phyloP scores from a whole-genome alignment of 257 asterid genomes.

The Misopates orontium region DNA sequence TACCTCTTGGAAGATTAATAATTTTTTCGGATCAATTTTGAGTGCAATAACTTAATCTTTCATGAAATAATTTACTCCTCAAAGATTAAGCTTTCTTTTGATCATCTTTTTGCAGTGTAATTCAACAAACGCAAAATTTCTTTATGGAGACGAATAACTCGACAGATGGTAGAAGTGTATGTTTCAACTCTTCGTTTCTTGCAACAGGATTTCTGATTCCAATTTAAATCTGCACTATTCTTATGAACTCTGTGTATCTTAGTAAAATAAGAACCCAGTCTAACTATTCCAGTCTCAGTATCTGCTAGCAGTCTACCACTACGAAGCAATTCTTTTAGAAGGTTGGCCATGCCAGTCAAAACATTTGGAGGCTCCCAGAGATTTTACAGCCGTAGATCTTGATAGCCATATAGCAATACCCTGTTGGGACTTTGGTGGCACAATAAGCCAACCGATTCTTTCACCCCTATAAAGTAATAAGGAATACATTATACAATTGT shows the following conservation, averaged over 20 bases:
- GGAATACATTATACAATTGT: no score
- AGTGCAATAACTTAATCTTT: not conserved
- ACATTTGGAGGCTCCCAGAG: no score
- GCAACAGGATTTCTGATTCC: slow-evolving; percentile 11
- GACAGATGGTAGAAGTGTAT: slow-evolving; percentile 79
- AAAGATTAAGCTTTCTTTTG: slow-evolving; percentile 28
- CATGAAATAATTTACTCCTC: slow-evolving; percentile 16
- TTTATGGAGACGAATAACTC: slow-evolving; percentile 75
- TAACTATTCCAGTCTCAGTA: not conserved
- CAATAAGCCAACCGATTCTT: no score
- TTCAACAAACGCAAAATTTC: slow-evolving; percentile 84
- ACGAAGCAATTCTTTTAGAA: not conserved
- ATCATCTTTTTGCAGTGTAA: slow-evolving; percentile 61
- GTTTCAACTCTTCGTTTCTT: slow-evolving; percentile 34
- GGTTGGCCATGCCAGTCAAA: no score
- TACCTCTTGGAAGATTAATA: slow-evolving; percentile 22
- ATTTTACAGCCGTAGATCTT: no score
- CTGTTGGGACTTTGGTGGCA: no score
- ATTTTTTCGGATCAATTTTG: slow-evolving; percentile 16
- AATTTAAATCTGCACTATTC: slow-evolving; percentile 18
- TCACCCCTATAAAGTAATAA: no score
- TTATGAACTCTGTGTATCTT: not conserved
- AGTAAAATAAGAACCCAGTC: not conserved
- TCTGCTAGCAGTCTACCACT: not conserved
- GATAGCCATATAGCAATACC: no score